Evolutionary conservation across 177 flowering plant species (phyloP), one percentile per base, ranked within the genome.

Genomic region (Vitis hybrid): DNA sequence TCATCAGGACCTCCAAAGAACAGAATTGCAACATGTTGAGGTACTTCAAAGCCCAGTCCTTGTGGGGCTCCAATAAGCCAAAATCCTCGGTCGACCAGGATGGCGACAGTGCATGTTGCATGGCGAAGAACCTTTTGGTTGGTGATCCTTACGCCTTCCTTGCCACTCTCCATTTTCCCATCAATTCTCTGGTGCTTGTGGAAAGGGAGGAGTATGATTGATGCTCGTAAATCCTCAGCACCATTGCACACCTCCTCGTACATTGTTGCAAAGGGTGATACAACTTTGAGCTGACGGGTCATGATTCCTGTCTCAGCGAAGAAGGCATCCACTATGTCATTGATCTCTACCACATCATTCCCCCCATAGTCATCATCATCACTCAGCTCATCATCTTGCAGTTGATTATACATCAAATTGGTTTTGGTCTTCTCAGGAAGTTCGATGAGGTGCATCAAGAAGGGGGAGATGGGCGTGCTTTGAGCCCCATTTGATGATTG

Each of bases 1-100:
- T 93, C 98, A 66, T 93, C 97, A 1, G 87, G 81, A 0, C 98
- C 98, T 10, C 97, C 93, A 59, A 93, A 88, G 65, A 89, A 91
- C 65, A 93, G 71, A 3, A 76, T 72, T 0, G 86, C 97, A 1
- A 89, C 79, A 0, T 86, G 84, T 11, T 84, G 88, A 51, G 76
- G 58, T 0, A 60, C 7, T 1, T 67, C 80, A 1, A 73, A 61
- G 11, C 72, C 72, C 1, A 78, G 64, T 18, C 72, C 70, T 17
- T 80, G 78, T 34, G 79, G 73, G 32, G 72, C 67, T 9, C 80
- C 11, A 71, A 67, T 7, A 45, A 48, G n/a, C 85, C 85, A 4
- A 77, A 72, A 18, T 72, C 87, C 87, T 70, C 88, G 63, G 70
- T 88, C 88, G 3, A 93, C 84, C 8, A 87, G 75, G 64, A 91